These are phyloP conservation scores for Aspergillus aculeatinus DNA, from an alignment of 2,329 filamentous ascomycete genomes.

Conservation along the genomic window DNA sequence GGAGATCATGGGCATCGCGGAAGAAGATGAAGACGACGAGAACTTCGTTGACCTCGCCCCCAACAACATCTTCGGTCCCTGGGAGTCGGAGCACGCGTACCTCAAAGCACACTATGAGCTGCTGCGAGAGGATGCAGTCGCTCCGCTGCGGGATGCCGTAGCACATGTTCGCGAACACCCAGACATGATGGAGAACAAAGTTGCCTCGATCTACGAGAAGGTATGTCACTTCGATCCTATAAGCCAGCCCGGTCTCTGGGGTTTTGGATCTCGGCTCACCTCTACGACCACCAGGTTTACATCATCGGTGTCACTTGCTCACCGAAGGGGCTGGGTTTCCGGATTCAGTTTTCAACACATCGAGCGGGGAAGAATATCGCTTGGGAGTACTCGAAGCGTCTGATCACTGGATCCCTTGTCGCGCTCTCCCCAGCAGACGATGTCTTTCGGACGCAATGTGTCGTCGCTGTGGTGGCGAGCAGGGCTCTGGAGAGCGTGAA, in stretches of 20 bases:
- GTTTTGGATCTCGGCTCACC: not conserved
- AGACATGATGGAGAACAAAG: constrained; percentile 56
- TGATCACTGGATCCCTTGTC: constrained; percentile 56
- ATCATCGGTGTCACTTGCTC: constrained; percentile 66
- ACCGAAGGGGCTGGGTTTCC: constrained; percentile 61
- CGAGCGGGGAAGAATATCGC: constrained; percentile 65
- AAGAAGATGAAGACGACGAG: constrained; percentile 12
- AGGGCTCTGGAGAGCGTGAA: constrained; percentile 64
- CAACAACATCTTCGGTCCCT: constrained; percentile 60
- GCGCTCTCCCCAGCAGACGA: constrained; percentile 57
- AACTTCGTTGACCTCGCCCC: constrained; percentile 42
- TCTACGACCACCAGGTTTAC: constrained; percentile 55
- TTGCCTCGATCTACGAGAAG: constrained; percentile 68
- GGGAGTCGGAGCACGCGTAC: constrained; percentile 63
- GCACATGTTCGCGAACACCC: constrained; percentile 54
- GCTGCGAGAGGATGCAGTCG: constrained; percentile 70
- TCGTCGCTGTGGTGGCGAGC: constrained; percentile 71
- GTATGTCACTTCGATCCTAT: constrained; percentile 39
- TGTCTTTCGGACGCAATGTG: constrained; percentile 63
- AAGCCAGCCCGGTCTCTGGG: not conserved
- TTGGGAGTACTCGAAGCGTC: constrained; percentile 64
- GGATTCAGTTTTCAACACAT: constrained; percentile 68
- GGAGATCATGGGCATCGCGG: constrained; percentile 37
- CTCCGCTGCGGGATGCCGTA: constrained; percentile 68
- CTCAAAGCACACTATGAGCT: constrained; percentile 72